A percentile compares a stretch with the other conserved stretches of the same genome.
Conservation (phyloP, 2,329 filamentous ascomycete genomes). For the Aspergillus fructus region DNA sequence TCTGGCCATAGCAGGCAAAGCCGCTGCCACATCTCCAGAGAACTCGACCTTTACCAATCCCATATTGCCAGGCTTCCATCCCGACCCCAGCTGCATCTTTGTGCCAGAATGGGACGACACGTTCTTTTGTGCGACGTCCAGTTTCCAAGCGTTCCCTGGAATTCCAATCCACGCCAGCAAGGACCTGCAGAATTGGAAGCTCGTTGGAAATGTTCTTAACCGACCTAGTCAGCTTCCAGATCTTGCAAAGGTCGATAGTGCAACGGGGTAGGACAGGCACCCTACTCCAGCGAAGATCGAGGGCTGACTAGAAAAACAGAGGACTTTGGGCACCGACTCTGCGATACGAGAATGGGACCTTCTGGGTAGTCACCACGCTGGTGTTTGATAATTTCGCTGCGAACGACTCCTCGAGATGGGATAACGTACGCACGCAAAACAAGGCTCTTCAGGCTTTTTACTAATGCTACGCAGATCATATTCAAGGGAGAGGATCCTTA, state of each 20-base stretch:
- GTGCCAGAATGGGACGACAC: conserved; percentile 35
- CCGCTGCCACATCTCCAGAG: no score
- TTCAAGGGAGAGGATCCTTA: background rate
- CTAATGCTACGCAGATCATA: background rate
- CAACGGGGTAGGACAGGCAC: no score
- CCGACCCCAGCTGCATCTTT: conserved; percentile 48
- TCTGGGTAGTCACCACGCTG: conserved; percentile 22
- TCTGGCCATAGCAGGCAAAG: no score
- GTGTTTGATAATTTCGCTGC: background rate
- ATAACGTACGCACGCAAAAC: no score
- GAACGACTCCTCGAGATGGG: no score
- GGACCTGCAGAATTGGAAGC: conserved; percentile 33
- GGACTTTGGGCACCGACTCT: conserved; percentile 45
- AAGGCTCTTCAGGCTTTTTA: no score
- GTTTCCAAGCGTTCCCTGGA: conserved; percentile 47
- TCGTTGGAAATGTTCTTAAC: conserved; percentile 21
- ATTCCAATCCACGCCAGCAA: conserved; percentile 47
- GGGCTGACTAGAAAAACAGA: background rate
- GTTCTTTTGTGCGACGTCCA: conserved; percentile 47
- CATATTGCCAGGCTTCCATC: conserved; percentile 48
- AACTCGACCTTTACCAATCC: conserved; percentile 14
- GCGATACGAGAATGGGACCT: conserved; percentile 38
- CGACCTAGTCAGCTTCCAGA: conserved; percentile 30
- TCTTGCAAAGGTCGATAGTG: no score
- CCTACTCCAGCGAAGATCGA: no score